Conservation (phyloP, 2,329 filamentous ascomycete species). For the Sarocladiaceae sp. region DNA sequence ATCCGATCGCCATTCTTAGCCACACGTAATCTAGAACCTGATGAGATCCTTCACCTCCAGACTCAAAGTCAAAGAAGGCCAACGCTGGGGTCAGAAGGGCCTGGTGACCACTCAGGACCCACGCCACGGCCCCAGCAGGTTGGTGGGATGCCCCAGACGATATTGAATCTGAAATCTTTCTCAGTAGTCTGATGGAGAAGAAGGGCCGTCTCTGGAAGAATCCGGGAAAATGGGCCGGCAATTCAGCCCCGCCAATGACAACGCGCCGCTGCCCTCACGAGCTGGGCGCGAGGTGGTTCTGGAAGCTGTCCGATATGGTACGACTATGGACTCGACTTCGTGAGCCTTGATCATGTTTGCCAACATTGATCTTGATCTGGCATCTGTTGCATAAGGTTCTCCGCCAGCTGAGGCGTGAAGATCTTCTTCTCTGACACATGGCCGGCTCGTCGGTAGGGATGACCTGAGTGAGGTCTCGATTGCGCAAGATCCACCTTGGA, state of each 20-base stretch:
- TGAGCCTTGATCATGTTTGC: too few species aligned
- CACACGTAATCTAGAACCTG: neutral
- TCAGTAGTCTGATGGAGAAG: neutral
- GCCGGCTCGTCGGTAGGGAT: too few species aligned
- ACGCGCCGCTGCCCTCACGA: neutral
- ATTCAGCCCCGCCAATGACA: constrained; percentile 1
- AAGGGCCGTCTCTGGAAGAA: constrained; percentile 8
- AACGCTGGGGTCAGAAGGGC: neutral
- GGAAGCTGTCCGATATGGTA: neutral
- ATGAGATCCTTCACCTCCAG: neutral
- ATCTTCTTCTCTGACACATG: neutral
- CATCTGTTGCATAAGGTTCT: too few species aligned
- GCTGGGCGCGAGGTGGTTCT: neutral
- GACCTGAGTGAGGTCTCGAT: too few species aligned
- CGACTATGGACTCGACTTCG: neutral
- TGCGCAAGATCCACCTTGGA: too few species aligned
- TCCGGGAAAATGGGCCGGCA: constrained; percentile 3
- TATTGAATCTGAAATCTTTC: constrained; percentile 4
- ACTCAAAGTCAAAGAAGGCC: neutral
- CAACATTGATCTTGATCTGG: too few species aligned
- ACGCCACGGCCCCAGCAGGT: neutral
- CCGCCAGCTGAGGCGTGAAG: too few species aligned
- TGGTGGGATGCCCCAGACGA: neutral
- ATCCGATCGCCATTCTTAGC: neutral
- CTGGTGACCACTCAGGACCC: neutral